Percentiles rank a stretch among this genome's conserved stretches.
Evolutionary conservation across 176 grass and related monocot genomes (phyloP).

Genomic region (Eremochloa ophiuroides): DNA sequence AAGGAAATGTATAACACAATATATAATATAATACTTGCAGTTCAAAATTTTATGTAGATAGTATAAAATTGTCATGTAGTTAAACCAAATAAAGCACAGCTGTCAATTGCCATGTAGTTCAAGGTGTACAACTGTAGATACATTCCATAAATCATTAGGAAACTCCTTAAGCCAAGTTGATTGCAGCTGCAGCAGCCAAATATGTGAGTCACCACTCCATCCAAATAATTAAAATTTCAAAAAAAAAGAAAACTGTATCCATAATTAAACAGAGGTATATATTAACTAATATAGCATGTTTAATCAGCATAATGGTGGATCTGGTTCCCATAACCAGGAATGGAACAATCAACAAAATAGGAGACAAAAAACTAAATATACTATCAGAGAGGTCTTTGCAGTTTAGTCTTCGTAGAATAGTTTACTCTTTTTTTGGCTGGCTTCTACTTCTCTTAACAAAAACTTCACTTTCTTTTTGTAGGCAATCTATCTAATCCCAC

Average conservation of each 20-base stretch:
- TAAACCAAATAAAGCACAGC: slow-evolving; percentile 16
- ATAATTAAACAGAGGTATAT: slow-evolving; percentile 4
- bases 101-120: not conserved
- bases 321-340: slow-evolving; percentile 9
- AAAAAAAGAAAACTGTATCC: no score
- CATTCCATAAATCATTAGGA: not conserved
- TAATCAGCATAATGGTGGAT: slow-evolving; percentile 8
- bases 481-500: not conserved
- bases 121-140: not conserved
- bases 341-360: not conserved
- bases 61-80: not conserved
- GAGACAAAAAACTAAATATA: not conserved
- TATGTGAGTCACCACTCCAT: no score
- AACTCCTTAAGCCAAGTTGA: not conserved
- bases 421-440: not conserved
- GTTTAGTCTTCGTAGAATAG: not conserved
- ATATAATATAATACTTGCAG: not conserved
- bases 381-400: not conserved
- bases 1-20: not conserved
- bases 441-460: not conserved
- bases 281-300: slow-evolving; percentile 2
- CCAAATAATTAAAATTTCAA: no score
- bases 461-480: not conserved
- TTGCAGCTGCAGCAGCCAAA: no score
- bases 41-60: not conserved